phyloP scores from a whole-genome alignment of 108 stramenopile genomes.

The Mediolabrus comicus region DNA sequence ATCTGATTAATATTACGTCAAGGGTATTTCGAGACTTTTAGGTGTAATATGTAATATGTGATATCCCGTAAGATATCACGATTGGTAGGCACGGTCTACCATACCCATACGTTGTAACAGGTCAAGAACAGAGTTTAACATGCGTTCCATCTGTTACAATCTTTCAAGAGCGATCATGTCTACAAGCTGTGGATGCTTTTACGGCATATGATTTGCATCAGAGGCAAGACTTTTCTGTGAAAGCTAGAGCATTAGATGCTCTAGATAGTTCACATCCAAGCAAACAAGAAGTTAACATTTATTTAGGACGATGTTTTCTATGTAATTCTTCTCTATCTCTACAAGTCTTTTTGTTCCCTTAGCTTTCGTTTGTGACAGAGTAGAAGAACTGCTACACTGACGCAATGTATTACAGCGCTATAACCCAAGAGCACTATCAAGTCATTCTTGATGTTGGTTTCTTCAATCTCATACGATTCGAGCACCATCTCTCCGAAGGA shows the following conservation, averaged over 20 bases:
- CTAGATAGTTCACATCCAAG: neutral
- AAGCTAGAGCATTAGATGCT: neutral
- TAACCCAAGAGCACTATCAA: slow-evolving; percentile 24
- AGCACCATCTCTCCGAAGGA: slow-evolving; percentile 42
- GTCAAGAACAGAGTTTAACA: too few species aligned
- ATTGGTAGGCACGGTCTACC: too few species aligned
- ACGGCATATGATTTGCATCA: too few species aligned
- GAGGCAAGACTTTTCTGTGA: neutral
- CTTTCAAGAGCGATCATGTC: too few species aligned
- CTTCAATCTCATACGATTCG: slow-evolving; percentile 55
- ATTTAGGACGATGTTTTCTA: neutral
- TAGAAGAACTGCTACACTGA: neutral
- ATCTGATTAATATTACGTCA: too few species aligned
- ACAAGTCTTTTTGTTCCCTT: neutral
- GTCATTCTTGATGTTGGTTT: slow-evolving; percentile 43
- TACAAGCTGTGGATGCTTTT: neutral
- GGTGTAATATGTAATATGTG: too few species aligned
- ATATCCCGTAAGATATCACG: too few species aligned
- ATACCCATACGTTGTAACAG: too few species aligned
- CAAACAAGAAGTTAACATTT: neutral
- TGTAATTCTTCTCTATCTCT: neutral
- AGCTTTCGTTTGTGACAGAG: neutral
- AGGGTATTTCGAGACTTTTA: too few species aligned
- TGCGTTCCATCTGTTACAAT: too few species aligned
- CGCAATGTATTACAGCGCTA: slow-evolving; percentile 4